Evolutionary conservation across 2,329 filamentous ascomycete species (phyloP), one percentile per base, ranked within the genome.

Genomic region (Hymenoscyphus repandus): DNA sequence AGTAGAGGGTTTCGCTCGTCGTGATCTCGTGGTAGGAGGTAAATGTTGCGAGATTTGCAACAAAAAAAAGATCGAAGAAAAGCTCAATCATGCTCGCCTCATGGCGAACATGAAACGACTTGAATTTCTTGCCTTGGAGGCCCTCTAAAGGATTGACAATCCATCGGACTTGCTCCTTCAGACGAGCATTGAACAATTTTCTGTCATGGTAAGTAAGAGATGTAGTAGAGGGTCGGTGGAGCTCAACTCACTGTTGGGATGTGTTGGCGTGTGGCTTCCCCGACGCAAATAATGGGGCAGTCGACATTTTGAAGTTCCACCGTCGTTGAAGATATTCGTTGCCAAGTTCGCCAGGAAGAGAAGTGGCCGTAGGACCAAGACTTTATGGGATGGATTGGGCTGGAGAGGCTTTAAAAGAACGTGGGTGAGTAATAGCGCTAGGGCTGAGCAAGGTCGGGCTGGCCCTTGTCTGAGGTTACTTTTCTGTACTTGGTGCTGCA

Each of bases 41-140:
- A 56, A 81, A 80, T 0, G 76, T 79, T 5, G 76, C 74, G 32
- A 82, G 62, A 55, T 81, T 81, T 33, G 76, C 77, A 15, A 80
- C 76, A 52, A 81, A 78, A 60, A 80, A 80, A 1, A 81, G 66
- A 60, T 80, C 78, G 59, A 77, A 80, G 61, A 80, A 80, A 3
- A 80, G 67, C 60, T 80, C 76, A 40, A 77, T 71, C n/a, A 76
- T 73, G 2, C 71, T 78, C 5, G 76, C 74, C 62, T 79, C 76
- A 43, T 50, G 52, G 15, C 52, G 49, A 17, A 52, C 41, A 22
- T 53, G 47, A n/a, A 53, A 50, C 2, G 40, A 45, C 44, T 50
- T 47, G 40, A 47, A 50, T 15, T 39, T 39, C 13, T 50, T 50
- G 31, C 46, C 46, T 32, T 43, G 45, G 3, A 52, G 36, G 27